phyloP scores from a whole-genome alignment of 192 early-diverging fungal genomes.

The Linnemannia exigua region DNA sequence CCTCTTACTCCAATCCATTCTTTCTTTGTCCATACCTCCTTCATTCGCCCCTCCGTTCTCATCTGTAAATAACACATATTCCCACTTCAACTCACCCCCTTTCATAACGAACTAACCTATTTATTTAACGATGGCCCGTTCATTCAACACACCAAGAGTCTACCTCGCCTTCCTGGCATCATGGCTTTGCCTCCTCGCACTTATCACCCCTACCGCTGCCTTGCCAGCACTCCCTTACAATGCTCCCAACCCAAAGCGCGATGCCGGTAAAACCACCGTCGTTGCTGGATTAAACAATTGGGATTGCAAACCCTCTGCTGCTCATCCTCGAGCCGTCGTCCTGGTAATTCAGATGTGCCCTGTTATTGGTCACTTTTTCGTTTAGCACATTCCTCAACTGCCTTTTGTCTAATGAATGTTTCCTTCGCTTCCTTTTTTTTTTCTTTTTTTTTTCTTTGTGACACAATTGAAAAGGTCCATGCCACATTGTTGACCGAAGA shows the following conservation, averaged over 20 bases:
- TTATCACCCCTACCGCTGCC: neutral
- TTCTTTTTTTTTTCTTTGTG: neutral
- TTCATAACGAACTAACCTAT: neutral
- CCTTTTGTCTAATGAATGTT: neutral
- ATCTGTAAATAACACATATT: neutral
- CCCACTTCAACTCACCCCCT: neutral
- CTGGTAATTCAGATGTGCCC: neutral
- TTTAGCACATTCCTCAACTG: no score
- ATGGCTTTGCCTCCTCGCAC: no score
- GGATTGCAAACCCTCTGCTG: neutral
- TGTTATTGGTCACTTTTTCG: no score
- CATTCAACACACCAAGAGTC: neutral
- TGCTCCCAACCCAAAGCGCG: slow-evolving; percentile 11
- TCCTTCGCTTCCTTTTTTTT: neutral
- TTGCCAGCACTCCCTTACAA: slow-evolving; percentile 4
- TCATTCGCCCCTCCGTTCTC: neutral
- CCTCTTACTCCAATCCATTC: neutral
- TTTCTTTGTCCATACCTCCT: neutral
- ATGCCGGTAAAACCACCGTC: neutral
- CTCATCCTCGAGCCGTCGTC: slow-evolving; percentile 1
- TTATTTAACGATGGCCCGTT: neutral
- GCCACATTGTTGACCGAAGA: slow-evolving; percentile 14
- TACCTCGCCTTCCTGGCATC: neutral
- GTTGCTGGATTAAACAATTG: slow-evolving; percentile 1
- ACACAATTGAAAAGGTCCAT: slow-evolving; percentile 15